Base-by-base conservation (phyloP, 1,139 yeast species). In the Saccharomyces pastorianus region DNA sequence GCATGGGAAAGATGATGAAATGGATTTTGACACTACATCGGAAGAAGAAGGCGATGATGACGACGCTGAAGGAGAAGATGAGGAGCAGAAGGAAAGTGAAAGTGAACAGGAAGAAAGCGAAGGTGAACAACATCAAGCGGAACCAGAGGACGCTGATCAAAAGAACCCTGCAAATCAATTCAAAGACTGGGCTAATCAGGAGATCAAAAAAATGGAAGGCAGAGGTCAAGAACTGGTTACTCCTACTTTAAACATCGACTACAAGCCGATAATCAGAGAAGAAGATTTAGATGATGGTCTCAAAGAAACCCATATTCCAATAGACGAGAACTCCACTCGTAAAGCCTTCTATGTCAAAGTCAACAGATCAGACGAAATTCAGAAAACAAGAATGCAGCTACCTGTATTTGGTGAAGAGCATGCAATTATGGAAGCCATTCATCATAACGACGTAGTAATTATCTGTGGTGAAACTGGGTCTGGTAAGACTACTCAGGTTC, bases 331-430 rank as follows among this genome's bases (percentile, higher is more conserved):
- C 0, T 71, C 82, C 20, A 70, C 78, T 46, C 75, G 96, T 62
- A 80, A 83, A 56, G 84, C 95, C 0, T 81, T 80, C 55, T 87
- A 74, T 57, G 93, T 90, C 11, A 75, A 81, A 17, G 86, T 93
- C 0, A 74, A 76, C 7, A 78, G 99, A 61, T 63, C 81, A 0
- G 81, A 78, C 0, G 83, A 79, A 38, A 80, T 91, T 25, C 95
- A 89, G 65, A 70, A 74, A 44, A 77, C 77, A 47, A 77, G 99
- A 60, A 73, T 83, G 67, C 78, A 83, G 53, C 75, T 95, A 25
- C 99, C 99, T 0, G 98, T 93, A 0, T 88, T 81, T 59, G 85
- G 85, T 7, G 96, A 90, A 70, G 99, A 95, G 65, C 96, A 89
- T 66, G 76, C 83, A 55, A 88, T 95, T 51, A 90, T 95, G 97